Base-by-base conservation (phyloP, 192 early-diverging fungal genomes). In the Phycomyces blakesleeanus region DNA sequence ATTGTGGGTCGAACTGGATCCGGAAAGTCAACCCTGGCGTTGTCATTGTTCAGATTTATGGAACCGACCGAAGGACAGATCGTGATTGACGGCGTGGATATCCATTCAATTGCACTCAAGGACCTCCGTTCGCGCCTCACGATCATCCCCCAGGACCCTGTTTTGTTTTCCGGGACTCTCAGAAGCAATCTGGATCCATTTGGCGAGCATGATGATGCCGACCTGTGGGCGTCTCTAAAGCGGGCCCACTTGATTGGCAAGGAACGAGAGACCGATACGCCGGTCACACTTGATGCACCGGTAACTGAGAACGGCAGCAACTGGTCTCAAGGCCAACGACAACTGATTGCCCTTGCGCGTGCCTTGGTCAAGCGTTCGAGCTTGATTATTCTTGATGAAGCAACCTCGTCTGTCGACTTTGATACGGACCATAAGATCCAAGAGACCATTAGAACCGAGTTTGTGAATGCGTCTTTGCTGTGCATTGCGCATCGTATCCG, bases 401-500 rank as follows among this genome's bases (percentile, higher is more conserved):
- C 94, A 1, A 96, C 96, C 0, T 92, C 92, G 3, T 84, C 82
- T 6, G 92, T 97, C 4, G 95, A 97, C 64, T 86, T 86, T 72
- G 84, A 87, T 57, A 93, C 92, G 0, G 94, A 97, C 71, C 78
- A 80, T 37, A 80, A 80, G 41, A 96, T 97, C 71, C 95, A 98
- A 73, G 67, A 72, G 20, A 93, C 93, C 16, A 85, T 87, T 69
- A 87, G 92, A 26, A 66, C 76, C 27, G 83, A 87, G 57, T 91
- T 94, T 72, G 71, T 76, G 38, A 68, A 86, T 47, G 80, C 85
- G 2, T 90, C 96, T 1, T 69, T 98, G 37, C 70, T 98, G 25
- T 88, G 86, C 51, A 92, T 98, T 71, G 96, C 96, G 6, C 96
- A 98, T 68, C 84, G 93, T 41, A 68, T 94, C 57, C 78, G 86